Percentiles rank a stretch among this genome's conserved stretches.
These are phyloP conservation scores for Trifolium pratense DNA, from an alignment of 306 rosid genomes.

Conservation along the genomic window DNA sequence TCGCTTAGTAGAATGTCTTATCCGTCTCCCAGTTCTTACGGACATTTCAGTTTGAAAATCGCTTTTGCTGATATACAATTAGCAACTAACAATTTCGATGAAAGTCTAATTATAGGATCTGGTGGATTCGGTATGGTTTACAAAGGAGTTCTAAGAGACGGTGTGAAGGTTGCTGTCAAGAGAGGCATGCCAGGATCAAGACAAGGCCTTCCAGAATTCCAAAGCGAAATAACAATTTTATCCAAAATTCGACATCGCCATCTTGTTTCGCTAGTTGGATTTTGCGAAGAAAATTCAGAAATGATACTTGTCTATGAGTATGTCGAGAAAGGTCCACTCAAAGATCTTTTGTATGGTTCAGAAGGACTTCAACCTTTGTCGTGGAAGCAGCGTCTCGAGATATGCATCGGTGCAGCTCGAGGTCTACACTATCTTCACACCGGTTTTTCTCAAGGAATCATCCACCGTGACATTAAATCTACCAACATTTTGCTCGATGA, in stretches of 20 bases:
- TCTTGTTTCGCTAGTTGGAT: constrained; percentile 87
- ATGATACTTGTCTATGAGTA: constrained; percentile 91
- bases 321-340: constrained; percentile 83
- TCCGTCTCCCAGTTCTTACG: constrained; percentile 68
- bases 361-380: constrained; percentile 59
- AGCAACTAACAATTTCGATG: constrained; percentile 79
- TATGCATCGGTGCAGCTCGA: constrained; percentile 90
- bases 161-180: constrained; percentile 80
- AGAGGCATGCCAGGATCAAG: constrained; percentile 89
- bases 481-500: constrained; percentile 86
- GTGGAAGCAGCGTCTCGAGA: constrained; percentile 89
- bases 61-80: constrained; percentile 71
- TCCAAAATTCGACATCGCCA: constrained; percentile 86
- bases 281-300: constrained; percentile 87
- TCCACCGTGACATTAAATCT: constrained; percentile 92
- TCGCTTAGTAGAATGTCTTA: constrained; percentile 73
- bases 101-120: constrained; percentile 69
- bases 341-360: constrained; percentile 73
- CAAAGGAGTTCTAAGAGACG: constrained; percentile 72
- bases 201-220: constrained; percentile 96
- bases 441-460: constrained; percentile 84
- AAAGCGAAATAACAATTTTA: constrained; percentile 73
- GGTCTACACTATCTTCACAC: constrained; percentile 96
- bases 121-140: constrained; percentile 92
- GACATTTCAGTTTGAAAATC: constrained; percentile 65